Evolutionary conservation across 768 basidiomycete species (phyloP).

Genomic region (Holtermannia corniformis): DNA sequence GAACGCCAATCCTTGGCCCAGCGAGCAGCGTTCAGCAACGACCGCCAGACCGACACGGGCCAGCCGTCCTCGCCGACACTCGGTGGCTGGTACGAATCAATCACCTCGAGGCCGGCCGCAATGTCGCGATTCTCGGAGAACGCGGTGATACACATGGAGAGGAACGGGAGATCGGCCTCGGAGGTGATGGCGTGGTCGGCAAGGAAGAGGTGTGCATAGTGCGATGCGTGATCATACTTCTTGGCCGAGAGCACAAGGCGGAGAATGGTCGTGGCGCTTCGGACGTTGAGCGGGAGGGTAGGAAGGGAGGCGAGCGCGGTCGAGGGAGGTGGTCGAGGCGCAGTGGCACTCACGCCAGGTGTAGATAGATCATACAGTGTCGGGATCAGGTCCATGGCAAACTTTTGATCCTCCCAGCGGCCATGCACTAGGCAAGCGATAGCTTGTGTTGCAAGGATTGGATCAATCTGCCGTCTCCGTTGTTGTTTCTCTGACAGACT

Average conservation of each 20-base stretch:
- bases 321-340: neutral
- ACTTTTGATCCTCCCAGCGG: constrained; percentile 9
- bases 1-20: constrained; percentile 26
- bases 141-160: constrained; percentile 11
- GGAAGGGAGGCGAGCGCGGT: constrained; percentile 5
- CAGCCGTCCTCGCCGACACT: constrained; percentile 11
- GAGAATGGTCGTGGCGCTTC: constrained; percentile 22
- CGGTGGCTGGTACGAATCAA: constrained; percentile 17
- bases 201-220: constrained; percentile 22
- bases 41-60: constrained; percentile 14
- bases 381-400: constrained; percentile 13
- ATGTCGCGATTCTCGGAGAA: constrained; percentile 20
- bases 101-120: constrained; percentile 10
- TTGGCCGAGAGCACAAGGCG: constrained; percentile 8
- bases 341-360: constrained; percentile 7
- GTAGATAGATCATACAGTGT: constrained; percentile 13
- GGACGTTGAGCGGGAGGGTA: constrained; percentile 11
- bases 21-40: constrained; percentile 19
- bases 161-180: constrained; percentile 12
- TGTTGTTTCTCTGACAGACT: neutral
- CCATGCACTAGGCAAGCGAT: constrained; percentile 8
- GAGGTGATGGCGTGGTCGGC: constrained; percentile 2
- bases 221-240: constrained; percentile 14
- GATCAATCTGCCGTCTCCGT: constrained; percentile 8
- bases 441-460: constrained; percentile 8